These are phyloP conservation scores for Backusella mclennaniae DNA, from an alignment of 192 early-diverging fungal species.

Conservation along the genomic window DNA sequence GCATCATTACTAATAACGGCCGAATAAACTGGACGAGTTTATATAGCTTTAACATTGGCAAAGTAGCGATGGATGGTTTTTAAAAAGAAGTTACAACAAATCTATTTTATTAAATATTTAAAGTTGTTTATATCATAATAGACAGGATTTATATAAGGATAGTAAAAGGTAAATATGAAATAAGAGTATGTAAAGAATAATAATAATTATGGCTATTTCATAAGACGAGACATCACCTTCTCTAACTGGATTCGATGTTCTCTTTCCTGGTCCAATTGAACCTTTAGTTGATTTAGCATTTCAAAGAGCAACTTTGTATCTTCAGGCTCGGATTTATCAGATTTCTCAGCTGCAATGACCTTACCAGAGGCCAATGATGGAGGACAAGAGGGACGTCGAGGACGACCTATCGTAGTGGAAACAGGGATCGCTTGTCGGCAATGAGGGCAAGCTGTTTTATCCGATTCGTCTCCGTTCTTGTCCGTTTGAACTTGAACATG, in stretches of 20 bases:
- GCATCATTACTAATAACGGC: neutral
- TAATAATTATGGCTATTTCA: neutral
- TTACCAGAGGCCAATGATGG: conserved; percentile 14
- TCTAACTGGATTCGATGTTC: conserved; percentile 34
- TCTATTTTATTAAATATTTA: neutral
- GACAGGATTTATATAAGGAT: neutral
- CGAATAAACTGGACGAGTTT: neutral
- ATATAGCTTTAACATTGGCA: neutral
- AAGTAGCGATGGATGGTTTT: neutral
- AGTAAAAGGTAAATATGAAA: neutral
- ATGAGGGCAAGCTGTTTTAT: conserved; percentile 10
- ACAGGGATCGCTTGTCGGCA: neutral
- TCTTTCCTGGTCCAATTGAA: conserved; percentile 26
- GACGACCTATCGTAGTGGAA: neutral
- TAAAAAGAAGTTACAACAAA: neutral
- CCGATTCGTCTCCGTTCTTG: neutral
- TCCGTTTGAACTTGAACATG: conserved; percentile 30
- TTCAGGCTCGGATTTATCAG: neutral
- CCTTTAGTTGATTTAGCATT: conserved; percentile 23
- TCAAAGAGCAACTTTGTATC: neutral
- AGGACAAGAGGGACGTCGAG: conserved; percentile 16
- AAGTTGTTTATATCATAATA: neutral
- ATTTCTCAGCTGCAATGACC: neutral
- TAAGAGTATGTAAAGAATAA: neutral
- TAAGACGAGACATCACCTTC: conserved; percentile 26